Evolutionary conservation across 495 filamentous ascomycete species (phyloP).

Genomic region (Oidiodendron maius): DNA sequence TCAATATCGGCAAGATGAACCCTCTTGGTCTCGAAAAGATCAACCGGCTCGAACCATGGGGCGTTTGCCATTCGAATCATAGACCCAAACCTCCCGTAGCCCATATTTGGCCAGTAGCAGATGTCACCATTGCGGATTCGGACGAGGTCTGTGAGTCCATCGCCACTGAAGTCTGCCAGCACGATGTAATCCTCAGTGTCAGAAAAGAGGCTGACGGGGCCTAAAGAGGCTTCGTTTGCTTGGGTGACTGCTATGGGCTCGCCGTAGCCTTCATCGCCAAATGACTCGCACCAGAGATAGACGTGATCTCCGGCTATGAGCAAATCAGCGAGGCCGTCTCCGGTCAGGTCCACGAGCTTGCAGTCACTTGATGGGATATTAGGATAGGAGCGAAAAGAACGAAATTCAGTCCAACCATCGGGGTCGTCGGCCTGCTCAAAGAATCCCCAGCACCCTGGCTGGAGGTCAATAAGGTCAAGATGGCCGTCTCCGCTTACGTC

Average conservation of each 20-base stretch:
- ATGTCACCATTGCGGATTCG: slow-evolving; percentile 21
- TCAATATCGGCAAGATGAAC: slow-evolving; percentile 27
- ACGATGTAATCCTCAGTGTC: slow-evolving; percentile 6
- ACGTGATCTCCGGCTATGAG: slow-evolving; percentile 13
- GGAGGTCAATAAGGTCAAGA: not conserved
- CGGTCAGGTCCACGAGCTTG: slow-evolving; percentile 25
- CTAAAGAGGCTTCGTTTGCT: not conserved
- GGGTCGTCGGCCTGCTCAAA: not conserved
- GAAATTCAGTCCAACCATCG: not conserved
- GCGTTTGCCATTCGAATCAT: slow-evolving; percentile 28
- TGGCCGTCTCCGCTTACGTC: not conserved
- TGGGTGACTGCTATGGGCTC: not conserved
- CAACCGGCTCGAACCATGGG: slow-evolving; percentile 17
- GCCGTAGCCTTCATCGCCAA: slow-evolving; percentile 4
- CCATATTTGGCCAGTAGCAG: slow-evolving; percentile 31
- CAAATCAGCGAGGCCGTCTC: slow-evolving; percentile 24
- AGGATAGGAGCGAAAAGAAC: not conserved
- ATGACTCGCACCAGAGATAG: slow-evolving; percentile 14
- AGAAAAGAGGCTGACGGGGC: not conserved
- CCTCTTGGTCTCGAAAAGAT: slow-evolving; percentile 10
- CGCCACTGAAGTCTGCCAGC: slow-evolving; percentile 28
- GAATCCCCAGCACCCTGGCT: not conserved
- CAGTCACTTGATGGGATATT: slow-evolving; percentile 5
- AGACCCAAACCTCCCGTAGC: slow-evolving; percentile 29
- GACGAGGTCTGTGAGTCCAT: slow-evolving; percentile 28